Conservation (phyloP, 352 stramenopile genomes). For the Pythium periplocum region DNA sequence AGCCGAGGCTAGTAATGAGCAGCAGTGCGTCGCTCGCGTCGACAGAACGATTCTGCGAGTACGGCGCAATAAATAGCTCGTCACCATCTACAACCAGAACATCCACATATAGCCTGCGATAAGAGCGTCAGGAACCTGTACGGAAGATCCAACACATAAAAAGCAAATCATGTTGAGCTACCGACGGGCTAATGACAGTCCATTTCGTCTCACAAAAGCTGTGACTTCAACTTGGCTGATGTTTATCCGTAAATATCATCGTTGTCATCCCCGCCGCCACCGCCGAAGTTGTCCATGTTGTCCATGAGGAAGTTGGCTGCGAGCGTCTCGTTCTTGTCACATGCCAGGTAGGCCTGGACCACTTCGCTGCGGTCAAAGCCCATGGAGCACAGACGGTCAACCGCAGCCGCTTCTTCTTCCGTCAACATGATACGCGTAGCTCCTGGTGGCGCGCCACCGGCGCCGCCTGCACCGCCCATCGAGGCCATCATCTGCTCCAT, state of each 20-base stretch:
- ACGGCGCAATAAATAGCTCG: too few relatives aligned
- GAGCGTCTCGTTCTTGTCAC: constrained; percentile 99
- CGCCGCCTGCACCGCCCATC: constrained; percentile 47
- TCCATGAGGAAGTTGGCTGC: constrained; percentile 99
- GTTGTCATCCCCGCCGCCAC: constrained; percentile 51
- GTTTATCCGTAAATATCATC: constrained; percentile 86
- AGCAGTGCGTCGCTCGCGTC: too few relatives aligned
- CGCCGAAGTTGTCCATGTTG: constrained; percentile 66
- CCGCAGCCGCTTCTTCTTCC: constrained; percentile 72
- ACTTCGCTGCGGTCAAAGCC: constrained; percentile 90
- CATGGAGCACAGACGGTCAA: constrained; percentile 79
- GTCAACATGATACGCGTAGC: constrained; percentile 72
- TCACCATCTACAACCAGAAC: too few relatives aligned
- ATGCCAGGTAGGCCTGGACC: constrained; percentile 97
- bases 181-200: too few relatives aligned
- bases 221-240: constrained; percentile 1
- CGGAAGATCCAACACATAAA: too few relatives aligned
- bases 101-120: too few relatives aligned
- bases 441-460: constrained; percentile 32
- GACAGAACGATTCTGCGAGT: too few relatives aligned
- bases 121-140: too few relatives aligned
- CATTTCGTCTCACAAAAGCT: too few relatives aligned
- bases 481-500: constrained; percentile 87
- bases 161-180: too few relatives aligned
- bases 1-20: too few relatives aligned